Conservation (phyloP, 2,329 filamentous ascomycete species). For the Cadophora sp. region DNA sequence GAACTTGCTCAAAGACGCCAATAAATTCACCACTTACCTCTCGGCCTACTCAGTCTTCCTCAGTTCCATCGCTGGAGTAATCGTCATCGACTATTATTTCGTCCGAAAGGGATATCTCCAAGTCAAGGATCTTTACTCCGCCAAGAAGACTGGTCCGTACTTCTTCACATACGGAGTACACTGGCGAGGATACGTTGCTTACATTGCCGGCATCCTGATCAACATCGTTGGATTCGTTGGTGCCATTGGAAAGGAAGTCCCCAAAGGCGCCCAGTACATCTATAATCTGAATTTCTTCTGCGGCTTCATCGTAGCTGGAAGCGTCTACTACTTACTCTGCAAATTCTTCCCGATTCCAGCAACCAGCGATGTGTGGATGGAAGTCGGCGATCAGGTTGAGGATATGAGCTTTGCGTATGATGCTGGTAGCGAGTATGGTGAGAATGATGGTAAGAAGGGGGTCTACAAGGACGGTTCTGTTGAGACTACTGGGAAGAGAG, state of each 20-base stretch:
- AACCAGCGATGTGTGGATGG: constrained; percentile 77
- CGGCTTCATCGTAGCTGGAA: constrained; percentile 75
- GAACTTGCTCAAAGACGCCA: constrained; percentile 75
- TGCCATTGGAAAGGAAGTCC: constrained; percentile 74
- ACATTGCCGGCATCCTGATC: constrained; percentile 82
- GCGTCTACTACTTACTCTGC: constrained; percentile 74
- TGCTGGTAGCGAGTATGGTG: constrained; percentile 31
- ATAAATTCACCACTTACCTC: constrained; percentile 90
- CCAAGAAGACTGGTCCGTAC: constrained; percentile 70
- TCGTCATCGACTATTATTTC: constrained; percentile 81
- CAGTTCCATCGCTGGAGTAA: constrained; percentile 92
- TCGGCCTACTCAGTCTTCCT: constrained; percentile 93
- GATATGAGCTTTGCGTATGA: constrained; percentile 46
- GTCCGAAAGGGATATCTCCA: constrained; percentile 84
- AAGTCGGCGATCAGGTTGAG: constrained; percentile 70
- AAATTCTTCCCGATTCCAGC: constrained; percentile 75
- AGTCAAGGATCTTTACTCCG: constrained; percentile 80
- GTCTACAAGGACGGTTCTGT: constrained; percentile 25
- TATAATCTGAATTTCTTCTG: constrained; percentile 93
- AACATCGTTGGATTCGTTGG: constrained; percentile 93
- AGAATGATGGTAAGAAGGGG: constrained; percentile 26
- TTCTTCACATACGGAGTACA: constrained; percentile 77
- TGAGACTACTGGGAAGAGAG: constrained; percentile 22
- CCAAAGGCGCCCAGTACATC: constrained; percentile 80
- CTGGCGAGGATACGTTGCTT: constrained; percentile 84